phyloP scores from a whole-genome alignment of 1,284 basidiomycete species.

The Sporisorium scitamineum region DNA sequence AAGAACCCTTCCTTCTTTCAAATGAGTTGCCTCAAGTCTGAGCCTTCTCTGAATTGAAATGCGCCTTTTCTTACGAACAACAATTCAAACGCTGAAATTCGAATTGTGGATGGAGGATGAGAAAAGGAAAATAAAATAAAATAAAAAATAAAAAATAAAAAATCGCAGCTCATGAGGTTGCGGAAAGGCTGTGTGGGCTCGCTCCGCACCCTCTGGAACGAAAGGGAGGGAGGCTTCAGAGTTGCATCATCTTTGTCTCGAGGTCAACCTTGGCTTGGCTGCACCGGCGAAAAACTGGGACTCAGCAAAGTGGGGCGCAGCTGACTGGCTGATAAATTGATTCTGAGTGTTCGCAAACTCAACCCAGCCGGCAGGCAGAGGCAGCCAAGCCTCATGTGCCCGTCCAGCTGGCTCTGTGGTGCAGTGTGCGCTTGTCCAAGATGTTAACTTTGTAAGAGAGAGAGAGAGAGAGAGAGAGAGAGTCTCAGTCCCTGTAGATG shows the following conservation, averaged over 20 bases:
- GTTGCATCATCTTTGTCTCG: constrained; percentile 5
- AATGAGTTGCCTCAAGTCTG: too few species aligned
- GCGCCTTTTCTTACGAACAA: too few species aligned
- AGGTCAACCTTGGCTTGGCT: not conserved
- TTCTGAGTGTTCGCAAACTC: too few species aligned
- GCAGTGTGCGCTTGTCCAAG: too few species aligned
- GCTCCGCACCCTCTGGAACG: constrained; percentile 3
- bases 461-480: too few species aligned
- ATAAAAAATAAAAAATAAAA: not conserved
- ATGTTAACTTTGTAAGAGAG: too few species aligned
- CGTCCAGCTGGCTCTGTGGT: too few species aligned
- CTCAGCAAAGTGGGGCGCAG: not conserved
- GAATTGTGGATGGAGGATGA: too few species aligned
- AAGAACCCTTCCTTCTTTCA: too few species aligned
- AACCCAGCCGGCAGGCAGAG: not conserved
- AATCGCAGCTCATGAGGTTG: not conserved
- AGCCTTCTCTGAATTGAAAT: too few species aligned
- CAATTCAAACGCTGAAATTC: too few species aligned
- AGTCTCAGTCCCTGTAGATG: not conserved
- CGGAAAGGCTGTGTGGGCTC: not conserved
- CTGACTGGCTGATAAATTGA: not conserved
- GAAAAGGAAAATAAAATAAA: not conserved
- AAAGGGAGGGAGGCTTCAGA: not conserved
- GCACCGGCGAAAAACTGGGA: not conserved
- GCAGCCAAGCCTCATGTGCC: too few species aligned